These are phyloP conservation scores for Thelonectria blattea DNA, from an alignment of 2,329 filamentous ascomycete species.

Conservation along the genomic window DNA sequence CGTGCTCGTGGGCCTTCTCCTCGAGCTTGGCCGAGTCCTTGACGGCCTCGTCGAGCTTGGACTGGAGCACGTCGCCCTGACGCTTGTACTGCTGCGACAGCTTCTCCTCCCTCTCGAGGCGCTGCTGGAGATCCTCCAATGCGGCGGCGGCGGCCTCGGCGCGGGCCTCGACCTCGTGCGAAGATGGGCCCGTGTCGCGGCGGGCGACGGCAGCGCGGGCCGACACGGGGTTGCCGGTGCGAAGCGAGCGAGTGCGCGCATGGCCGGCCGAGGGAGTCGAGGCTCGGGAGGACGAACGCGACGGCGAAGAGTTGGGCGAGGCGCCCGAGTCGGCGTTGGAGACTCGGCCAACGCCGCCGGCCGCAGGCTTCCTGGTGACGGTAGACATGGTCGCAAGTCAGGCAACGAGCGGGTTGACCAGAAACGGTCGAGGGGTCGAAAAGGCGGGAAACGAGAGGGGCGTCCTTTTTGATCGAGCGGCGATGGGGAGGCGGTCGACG, in stretches of 20 bases:
- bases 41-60: conserved; percentile 82
- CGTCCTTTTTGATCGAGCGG: conserved; percentile 21
- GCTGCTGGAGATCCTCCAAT: conserved; percentile 84
- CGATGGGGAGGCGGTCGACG: not conserved
- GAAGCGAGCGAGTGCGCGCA: conserved; percentile 68
- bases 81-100: conserved; percentile 81
- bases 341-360: conserved; percentile 54
- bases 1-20: conserved; percentile 84
- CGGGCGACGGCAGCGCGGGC: conserved; percentile 74
- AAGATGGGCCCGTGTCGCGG: conserved; percentile 54
- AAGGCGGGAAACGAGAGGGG: conserved; percentile 20
- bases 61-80: conserved; percentile 83
- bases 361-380: conserved; percentile 59
- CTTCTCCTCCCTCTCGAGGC: conserved; percentile 80
- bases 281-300: conserved; percentile 49
- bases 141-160: conserved; percentile 79
- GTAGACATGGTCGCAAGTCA: conserved; percentile 53
- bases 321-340: conserved; percentile 48
- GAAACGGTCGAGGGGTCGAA: not conserved
- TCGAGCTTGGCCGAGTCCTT: conserved; percentile 86
- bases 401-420: not conserved
- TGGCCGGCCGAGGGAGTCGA: conserved; percentile 50
- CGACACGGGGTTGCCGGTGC: conserved; percentile 70
- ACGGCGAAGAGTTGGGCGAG: conserved; percentile 45
- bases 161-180: conserved; percentile 73